phyloP scores from a whole-genome alignment of 257 asterid species.

The Gynochthodes officinalis region DNA sequence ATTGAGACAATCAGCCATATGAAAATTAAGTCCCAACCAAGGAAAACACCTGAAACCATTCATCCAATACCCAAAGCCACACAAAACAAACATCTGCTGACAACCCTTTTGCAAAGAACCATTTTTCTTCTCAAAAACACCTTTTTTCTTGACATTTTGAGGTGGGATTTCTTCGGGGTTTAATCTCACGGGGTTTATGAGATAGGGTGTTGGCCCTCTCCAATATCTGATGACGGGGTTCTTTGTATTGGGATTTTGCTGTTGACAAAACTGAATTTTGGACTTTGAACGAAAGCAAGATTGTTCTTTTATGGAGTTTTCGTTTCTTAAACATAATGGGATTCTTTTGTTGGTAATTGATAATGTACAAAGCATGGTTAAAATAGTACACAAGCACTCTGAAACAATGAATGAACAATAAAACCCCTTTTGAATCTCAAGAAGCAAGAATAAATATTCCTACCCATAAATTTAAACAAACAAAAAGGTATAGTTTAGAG shows the following conservation, averaged over 20 bases:
- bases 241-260: constrained; percentile 26
- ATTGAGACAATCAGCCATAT: constrained; percentile 58
- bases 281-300: constrained; percentile 19
- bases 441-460: constrained; percentile 1
- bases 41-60: constrained; percentile 93
- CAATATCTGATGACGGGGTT: constrained; percentile 25
- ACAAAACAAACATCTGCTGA: constrained; percentile 54
- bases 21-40: constrained; percentile 81
- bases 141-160: constrained; percentile 21
- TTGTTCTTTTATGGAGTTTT: constrained; percentile 11
- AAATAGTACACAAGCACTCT: background rate
- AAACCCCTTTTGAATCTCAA: constrained; percentile 8
- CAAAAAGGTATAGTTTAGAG: background rate
- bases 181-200: constrained; percentile 23
- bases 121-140: constrained; percentile 24
- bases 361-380: constrained; percentile 37
- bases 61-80: constrained; percentile 85
- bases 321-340: constrained; percentile 24
- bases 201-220: constrained; percentile 22
- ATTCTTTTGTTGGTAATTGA: constrained; percentile 22
- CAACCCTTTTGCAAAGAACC: constrained; percentile 37
- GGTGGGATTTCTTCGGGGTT: constrained; percentile 28
- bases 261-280: constrained; percentile 23
- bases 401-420: background rate
- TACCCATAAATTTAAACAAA: background rate